Conservation (phyloP, 208 protist genomes). For the Naegleria lovaniensis region DNA sequence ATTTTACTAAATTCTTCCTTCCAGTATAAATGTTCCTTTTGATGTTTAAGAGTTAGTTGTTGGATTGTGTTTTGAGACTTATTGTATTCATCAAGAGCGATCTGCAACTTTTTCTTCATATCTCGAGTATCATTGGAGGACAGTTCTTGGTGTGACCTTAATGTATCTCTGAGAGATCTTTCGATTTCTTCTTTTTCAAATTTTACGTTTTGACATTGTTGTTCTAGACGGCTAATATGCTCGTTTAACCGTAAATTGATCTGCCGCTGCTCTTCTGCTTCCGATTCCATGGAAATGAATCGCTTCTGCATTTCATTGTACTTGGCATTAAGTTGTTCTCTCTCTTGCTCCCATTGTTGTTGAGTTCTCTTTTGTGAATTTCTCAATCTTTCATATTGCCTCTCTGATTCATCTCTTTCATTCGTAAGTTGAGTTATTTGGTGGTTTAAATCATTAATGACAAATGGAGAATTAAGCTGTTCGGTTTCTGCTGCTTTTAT, state of each 20-base stretch:
- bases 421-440: background rate
- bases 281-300: background rate
- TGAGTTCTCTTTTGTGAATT: background rate
- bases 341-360: constrained; percentile 18
- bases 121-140: background rate
- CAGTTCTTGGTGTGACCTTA: background rate
- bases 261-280: background rate
- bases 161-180: background rate
- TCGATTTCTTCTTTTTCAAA: constrained; percentile 1
- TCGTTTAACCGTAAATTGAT: background rate
- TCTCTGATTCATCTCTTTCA: constrained; percentile 17
- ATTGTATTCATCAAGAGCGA: background rate
- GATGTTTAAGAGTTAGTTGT: background rate
- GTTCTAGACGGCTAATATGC: background rate
- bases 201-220: background rate
- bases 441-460: constrained; percentile 4
- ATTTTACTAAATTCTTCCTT: background rate
- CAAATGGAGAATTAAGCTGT: background rate
- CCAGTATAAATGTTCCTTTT: background rate
- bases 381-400: background rate
- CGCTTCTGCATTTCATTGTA: background rate
- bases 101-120: background rate
- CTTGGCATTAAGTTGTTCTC: background rate
- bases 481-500: constrained; percentile 9
- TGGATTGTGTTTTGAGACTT: background rate